Evolutionary conservation across 176 grass and related monocot species (phyloP), one percentile per base, ranked within the genome.

Genomic region (Triticum dicoccoides): DNA sequence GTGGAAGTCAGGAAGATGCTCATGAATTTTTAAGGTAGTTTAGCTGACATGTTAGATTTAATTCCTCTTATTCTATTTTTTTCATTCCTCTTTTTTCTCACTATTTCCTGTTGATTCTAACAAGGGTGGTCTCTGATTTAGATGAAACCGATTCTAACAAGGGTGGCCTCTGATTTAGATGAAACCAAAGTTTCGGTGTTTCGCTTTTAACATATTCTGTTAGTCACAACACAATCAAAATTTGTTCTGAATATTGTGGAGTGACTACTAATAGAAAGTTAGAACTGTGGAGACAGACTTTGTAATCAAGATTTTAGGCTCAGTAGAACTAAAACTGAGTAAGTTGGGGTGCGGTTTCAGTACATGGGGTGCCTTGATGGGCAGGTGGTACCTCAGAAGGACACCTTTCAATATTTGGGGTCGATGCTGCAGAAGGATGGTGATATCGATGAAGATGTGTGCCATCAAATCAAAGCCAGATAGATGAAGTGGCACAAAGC

Each of bases 1-100:
- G 94, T 76, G 97, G 97, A 73, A 99, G 92, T 85, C 97, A 99
- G 82, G 97, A 99, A 91, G 97, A 99, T 86, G 97, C 97, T 82
- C 97, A 99, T 90, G 97, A 99, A 84, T 99, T 99, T 80, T 87
- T 99, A 73, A 99, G 97, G 97, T 96, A 59, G 11, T 9, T 34
- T 45, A 76, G 73, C 68, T 89, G 59, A 56, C 69, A 82, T 77
- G 61, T 5, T 69, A 78, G 8, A 80, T 85, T 78, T 87, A 18
- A 8, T 70, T 78, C 37, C 10, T 76, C 3, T 64, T 45, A 29
- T 29, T 49, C 27, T 51, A 73, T 51, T 44, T 49, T 39, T 13
- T 51, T 51, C 41, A 49, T 51, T 76, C 44, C 25, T 58, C 24
- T 11, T 79, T 2, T 52, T 87, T 65, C 75, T 84, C 6, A 21